Evolutionary conservation across 352 stramenopile genomes (phyloP).

Genomic region (Phytophthora aleatoria): DNA sequence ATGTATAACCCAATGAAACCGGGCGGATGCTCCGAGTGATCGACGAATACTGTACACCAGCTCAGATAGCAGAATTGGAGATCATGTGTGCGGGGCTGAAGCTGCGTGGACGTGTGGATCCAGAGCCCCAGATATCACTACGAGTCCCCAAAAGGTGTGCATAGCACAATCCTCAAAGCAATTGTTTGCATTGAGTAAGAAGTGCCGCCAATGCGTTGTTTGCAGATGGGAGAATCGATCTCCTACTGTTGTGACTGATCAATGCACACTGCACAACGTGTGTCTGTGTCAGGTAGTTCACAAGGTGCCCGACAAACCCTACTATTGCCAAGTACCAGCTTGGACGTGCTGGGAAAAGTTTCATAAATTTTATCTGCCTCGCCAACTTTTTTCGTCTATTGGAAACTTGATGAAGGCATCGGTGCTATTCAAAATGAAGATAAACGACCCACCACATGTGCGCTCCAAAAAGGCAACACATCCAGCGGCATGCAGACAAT

Average conservation of each 20-base stretch:
- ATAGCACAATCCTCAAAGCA: slow-evolving; percentile 14
- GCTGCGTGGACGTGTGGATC: no score
- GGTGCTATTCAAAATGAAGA: not conserved
- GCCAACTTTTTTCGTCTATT: slow-evolving; percentile 4
- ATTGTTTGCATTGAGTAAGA: not conserved
- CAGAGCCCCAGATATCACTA: not conserved
- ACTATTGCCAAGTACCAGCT: not conserved
- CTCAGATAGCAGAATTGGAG: no score
- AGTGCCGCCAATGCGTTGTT: not conserved
- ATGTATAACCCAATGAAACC: slow-evolving; percentile 27
- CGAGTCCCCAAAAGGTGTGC: slow-evolving; percentile 8
- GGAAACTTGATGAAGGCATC: not conserved
- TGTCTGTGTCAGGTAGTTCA: slow-evolving; percentile 5
- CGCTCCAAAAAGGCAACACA: not conserved
- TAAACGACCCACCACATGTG: not conserved
- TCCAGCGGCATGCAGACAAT: not conserved
- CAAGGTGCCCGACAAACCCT: not conserved
- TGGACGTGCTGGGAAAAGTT: slow-evolving; percentile 15
- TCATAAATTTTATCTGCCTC: slow-evolving; percentile 8
- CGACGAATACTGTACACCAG: not conserved
- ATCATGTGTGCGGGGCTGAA: no score
- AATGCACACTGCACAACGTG: slow-evolving; percentile 7
- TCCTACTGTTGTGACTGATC: slow-evolving; percentile 2
- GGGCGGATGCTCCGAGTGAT: not conserved
- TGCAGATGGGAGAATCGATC: slow-evolving; percentile 4